Percentiles rank a stretch among this genome's conserved stretches.
These are phyloP conservation scores for Psilocybe sp. DNA, from an alignment of 768 basidiomycete genomes.

Conservation along the genomic window DNA sequence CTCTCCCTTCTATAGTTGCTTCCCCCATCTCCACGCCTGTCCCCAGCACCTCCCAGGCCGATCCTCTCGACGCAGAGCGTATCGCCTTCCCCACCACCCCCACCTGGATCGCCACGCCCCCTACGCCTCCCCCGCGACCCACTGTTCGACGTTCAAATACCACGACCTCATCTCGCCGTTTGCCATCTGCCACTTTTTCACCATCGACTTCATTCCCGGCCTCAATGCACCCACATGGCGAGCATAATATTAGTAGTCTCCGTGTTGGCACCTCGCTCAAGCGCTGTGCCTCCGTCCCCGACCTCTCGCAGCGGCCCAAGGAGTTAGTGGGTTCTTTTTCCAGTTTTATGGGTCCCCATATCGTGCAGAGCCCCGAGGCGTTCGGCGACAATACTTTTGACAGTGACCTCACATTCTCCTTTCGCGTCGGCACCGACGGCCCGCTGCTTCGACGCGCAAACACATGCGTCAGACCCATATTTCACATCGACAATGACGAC, in stretches of 20 bases:
- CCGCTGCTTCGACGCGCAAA: constrained; percentile 8
- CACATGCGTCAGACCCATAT: constrained; percentile 17
- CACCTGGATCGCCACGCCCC: constrained; percentile 58
- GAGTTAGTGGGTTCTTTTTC: constrained; percentile 14
- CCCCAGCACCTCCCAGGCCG: constrained; percentile 24
- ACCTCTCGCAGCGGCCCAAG: constrained; percentile 23
- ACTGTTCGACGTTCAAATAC: constrained; percentile 32
- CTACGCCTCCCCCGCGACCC: constrained; percentile 49
- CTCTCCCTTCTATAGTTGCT: constrained; percentile 56
- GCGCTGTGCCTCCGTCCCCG: constrained; percentile 42
- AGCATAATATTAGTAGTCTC: constrained; percentile 14
- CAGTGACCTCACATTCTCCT: constrained; percentile 12
- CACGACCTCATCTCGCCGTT: constrained; percentile 26
- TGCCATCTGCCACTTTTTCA: constrained; percentile 29
- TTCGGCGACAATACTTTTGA: constrained; percentile 12
- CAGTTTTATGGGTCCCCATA: constrained; percentile 13
- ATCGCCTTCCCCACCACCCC: constrained; percentile 32
- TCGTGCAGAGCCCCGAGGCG: constrained; percentile 13
- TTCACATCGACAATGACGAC: constrained; percentile 3
- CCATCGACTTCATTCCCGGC: constrained; percentile 48
- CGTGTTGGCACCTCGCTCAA: constrained; percentile 17
- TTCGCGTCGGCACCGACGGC: constrained; percentile 8
- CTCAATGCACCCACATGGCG: constrained; percentile 31
- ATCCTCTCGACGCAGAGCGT: constrained; percentile 9
- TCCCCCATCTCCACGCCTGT: constrained; percentile 58